Percentiles rank a stretch among this genome's conserved stretches.
Evolutionary conservation across 2,329 filamentous ascomycete genomes (phyloP).

Genomic region (Penicillium sclerotigenum): DNA sequence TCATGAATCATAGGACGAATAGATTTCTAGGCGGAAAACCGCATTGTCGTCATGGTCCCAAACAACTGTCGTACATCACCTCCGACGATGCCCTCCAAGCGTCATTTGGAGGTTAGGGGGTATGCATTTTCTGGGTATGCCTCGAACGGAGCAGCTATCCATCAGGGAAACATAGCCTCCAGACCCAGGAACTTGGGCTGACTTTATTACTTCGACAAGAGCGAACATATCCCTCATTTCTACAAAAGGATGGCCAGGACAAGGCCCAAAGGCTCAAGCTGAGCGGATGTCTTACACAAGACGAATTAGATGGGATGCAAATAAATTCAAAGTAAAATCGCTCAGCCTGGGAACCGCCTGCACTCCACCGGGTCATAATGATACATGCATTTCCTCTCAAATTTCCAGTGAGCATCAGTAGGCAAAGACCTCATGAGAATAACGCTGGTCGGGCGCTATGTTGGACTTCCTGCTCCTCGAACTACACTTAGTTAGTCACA

Average conservation of each 20-base stretch:
- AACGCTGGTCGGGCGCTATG: slow-evolving; percentile 29
- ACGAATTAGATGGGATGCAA: slow-evolving; percentile 2
- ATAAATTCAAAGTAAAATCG: slow-evolving; percentile 18
- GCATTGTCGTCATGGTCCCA: background rate
- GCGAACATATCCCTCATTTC: background rate
- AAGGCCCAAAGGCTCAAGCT: background rate
- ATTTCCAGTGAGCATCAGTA: background rate
- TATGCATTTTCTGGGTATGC: background rate
- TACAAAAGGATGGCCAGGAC: background rate
- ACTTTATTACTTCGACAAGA: background rate
- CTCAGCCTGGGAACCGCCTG: slow-evolving; percentile 13
- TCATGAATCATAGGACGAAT: background rate
- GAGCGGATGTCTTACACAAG: background rate
- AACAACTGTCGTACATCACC: background rate
- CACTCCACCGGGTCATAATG: slow-evolving; percentile 19
- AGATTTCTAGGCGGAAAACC: background rate
- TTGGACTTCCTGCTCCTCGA: slow-evolving; percentile 41
- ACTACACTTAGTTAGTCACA: slow-evolving; percentile 31
- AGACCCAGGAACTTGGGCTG: background rate
- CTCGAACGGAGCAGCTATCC: background rate
- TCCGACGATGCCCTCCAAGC: background rate
- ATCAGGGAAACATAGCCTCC: background rate
- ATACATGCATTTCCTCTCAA: slow-evolving; percentile 16
- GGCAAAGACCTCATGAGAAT: slow-evolving; percentile 30
- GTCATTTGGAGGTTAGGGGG: background rate